These are phyloP conservation scores for Phanerochaete sordida DNA, from an alignment of 768 basidiomycete genomes.

Conservation along the genomic window DNA sequence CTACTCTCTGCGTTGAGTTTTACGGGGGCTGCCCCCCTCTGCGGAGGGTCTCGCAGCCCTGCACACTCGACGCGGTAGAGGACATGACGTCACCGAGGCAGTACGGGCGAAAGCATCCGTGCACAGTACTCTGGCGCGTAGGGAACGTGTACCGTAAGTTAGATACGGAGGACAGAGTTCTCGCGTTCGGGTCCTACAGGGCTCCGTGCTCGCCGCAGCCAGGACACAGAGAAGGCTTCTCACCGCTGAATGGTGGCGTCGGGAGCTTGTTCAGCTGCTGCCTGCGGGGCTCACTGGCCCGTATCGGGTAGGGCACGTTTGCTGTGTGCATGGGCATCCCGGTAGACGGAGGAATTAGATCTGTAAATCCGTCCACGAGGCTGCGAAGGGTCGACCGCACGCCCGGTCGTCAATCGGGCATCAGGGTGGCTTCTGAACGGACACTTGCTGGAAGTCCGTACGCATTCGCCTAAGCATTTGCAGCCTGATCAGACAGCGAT, in stretches of 20 bases:
- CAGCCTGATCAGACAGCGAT: neutral
- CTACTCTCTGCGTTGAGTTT: too few species aligned
- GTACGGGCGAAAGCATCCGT: too few species aligned
- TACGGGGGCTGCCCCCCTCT: too few species aligned
- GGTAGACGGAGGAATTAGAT: neutral
- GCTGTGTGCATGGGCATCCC: neutral
- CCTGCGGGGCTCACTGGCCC: neutral
- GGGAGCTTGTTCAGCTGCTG: neutral
- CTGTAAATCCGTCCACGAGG: neutral
- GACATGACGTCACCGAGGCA: too few species aligned
- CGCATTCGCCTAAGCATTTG: neutral
- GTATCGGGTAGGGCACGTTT: conserved; percentile 1
- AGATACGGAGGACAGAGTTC: neutral
- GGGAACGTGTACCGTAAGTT: too few species aligned
- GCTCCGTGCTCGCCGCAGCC: conserved; percentile 2
- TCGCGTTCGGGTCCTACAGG: neutral
- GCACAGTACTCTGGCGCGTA: too few species aligned
- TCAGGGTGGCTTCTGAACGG: neutral
- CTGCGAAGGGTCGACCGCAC: neutral
- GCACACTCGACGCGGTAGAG: too few species aligned
- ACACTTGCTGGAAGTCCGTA: neutral
- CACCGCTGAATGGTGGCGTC: neutral
- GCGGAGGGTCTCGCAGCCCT: too few species aligned
- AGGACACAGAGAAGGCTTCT: neutral
- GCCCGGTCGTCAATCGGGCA: neutral